phyloP scores from a whole-genome alignment of 2,329 filamentous ascomycete genomes.

The Arthrobotrys sinensis region DNA sequence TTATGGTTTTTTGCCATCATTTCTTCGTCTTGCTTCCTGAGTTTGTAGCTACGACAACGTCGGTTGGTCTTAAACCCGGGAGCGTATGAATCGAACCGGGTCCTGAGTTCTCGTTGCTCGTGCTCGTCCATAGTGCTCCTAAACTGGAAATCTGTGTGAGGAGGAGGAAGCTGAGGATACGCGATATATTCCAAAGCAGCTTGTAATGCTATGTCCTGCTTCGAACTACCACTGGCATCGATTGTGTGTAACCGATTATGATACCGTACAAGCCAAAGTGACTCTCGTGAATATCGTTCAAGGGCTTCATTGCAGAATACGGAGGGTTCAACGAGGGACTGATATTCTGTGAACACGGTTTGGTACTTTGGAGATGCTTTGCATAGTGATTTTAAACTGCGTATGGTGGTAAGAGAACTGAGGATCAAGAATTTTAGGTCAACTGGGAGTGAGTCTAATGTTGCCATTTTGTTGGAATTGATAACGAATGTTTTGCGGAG shows the following conservation, averaged over 20 bases:
- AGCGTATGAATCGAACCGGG: too few species aligned
- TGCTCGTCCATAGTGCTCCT: too few species aligned
- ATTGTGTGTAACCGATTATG: neutral
- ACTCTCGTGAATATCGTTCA: neutral
- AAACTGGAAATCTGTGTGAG: too few species aligned
- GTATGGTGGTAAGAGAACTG: neutral
- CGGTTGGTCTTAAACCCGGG: too few species aligned
- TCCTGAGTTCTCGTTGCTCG: too few species aligned
- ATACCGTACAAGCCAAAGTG: neutral
- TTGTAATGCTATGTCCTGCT: neutral
- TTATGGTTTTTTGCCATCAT: neutral
- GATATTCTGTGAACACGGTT: neutral
- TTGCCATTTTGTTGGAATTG: constrained; percentile 15
- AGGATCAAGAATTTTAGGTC: constrained; percentile 7
- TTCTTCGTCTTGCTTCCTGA: neutral
- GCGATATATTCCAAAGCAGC: neutral
- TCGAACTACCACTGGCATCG: neutral
- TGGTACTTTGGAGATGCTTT: neutral
- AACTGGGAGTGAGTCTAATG: neutral
- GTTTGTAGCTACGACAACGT: neutral
- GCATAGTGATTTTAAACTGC: constrained; percentile 8
- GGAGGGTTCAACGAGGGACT: neutral
- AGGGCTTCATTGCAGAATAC: neutral
- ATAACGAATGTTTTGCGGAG: neutral
- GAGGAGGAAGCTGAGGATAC: neutral